These are phyloP conservation scores for Apophysomyces elegans DNA, from an alignment of 371 early-diverging fungal genomes.

Conservation along the genomic window DNA sequence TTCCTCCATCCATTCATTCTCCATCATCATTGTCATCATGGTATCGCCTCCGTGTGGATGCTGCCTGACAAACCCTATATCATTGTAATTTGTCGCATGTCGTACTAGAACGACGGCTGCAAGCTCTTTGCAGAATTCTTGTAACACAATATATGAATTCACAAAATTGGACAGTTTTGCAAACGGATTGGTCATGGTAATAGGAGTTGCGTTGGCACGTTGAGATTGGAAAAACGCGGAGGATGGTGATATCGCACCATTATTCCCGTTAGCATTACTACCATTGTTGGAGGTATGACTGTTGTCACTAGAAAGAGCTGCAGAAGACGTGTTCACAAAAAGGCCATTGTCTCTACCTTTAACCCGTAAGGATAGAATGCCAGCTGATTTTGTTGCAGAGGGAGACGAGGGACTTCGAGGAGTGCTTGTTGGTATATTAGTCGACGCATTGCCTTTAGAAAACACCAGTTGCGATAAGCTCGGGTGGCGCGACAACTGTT, in stretches of 20 bases:
- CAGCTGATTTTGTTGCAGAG: slow-evolving; percentile 37
- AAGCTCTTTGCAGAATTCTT: slow-evolving; percentile 71
- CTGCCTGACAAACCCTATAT: slow-evolving; percentile 39
- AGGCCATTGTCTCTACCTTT: not conserved
- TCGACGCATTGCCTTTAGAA: slow-evolving; percentile 29
- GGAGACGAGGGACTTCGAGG: slow-evolving; percentile 40
- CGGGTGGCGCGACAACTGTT: slow-evolving; percentile 22
- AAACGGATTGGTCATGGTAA: slow-evolving; percentile 58
- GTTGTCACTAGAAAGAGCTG: slow-evolving; percentile 2
- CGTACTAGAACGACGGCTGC: slow-evolving; percentile 65
- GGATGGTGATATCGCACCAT: slow-evolving; percentile 37
- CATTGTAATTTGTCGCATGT: slow-evolving; percentile 51
- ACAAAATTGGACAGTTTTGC: slow-evolving; percentile 64
- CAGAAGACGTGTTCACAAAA: not conserved
- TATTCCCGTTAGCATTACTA: not conserved
- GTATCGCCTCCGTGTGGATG: slow-evolving; percentile 34
- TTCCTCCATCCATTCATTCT: slow-evolving; percentile 25
- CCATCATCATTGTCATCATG: slow-evolving; percentile 33
- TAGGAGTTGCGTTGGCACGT: slow-evolving; percentile 53
- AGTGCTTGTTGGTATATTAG: slow-evolving; percentile 17
- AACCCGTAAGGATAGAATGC: slow-evolving; percentile 22
- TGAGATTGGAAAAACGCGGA: slow-evolving; percentile 49
- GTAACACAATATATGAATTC: slow-evolving; percentile 63
- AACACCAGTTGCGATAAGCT: slow-evolving; percentile 43
- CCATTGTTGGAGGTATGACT: not conserved